Percentiles rank a stretch among this genome's conserved stretches.
phyloP scores from a whole-genome alignment of 768 basidiomycete species.

The Boletus rubroflammeus region DNA sequence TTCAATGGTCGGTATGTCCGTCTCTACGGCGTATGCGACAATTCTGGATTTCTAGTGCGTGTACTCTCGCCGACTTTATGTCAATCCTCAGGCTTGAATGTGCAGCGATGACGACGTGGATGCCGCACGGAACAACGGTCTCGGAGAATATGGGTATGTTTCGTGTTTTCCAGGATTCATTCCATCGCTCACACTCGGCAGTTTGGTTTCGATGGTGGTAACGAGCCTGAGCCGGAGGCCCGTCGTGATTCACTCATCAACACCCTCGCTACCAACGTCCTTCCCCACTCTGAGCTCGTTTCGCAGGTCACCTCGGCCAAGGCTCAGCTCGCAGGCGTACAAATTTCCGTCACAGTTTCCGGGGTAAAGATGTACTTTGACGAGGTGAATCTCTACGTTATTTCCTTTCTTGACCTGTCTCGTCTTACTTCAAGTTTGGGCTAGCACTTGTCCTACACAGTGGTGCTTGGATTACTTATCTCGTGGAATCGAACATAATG shows the following conservation, averaged over 20 bases:
- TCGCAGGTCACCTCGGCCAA: conserved; percentile 49
- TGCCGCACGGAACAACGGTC: conserved; percentile 63
- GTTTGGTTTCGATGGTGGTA: conserved; percentile 38
- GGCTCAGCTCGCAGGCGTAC: conserved; percentile 43
- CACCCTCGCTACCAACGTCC: conserved; percentile 51
- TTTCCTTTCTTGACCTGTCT: neutral
- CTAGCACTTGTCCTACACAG: too few species aligned
- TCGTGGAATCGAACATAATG: neutral
- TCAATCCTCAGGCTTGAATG: neutral
- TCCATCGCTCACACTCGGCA: conserved; percentile 5
- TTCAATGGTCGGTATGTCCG: conserved; percentile 68
- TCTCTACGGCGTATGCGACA: conserved; percentile 41
- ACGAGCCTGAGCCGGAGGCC: conserved; percentile 51
- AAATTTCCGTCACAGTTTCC: conserved; percentile 68
- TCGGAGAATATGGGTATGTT: conserved; percentile 68
- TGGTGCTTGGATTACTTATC: neutral
- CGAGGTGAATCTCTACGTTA: conserved; percentile 42
- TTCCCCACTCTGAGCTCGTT: conserved; percentile 47
- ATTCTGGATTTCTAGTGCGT: conserved; percentile 38
- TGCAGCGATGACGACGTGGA: conserved; percentile 55
- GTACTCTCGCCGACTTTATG: neutral
- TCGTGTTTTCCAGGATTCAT: neutral
- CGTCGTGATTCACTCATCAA: conserved; percentile 52
- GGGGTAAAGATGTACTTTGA: conserved; percentile 74
- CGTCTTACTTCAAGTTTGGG: too few species aligned